Evolutionary conservation across 1,139 yeast species (phyloP), one percentile per base, ranked within the genome.

Genomic region (Blastobotrys serpentis): DNA sequence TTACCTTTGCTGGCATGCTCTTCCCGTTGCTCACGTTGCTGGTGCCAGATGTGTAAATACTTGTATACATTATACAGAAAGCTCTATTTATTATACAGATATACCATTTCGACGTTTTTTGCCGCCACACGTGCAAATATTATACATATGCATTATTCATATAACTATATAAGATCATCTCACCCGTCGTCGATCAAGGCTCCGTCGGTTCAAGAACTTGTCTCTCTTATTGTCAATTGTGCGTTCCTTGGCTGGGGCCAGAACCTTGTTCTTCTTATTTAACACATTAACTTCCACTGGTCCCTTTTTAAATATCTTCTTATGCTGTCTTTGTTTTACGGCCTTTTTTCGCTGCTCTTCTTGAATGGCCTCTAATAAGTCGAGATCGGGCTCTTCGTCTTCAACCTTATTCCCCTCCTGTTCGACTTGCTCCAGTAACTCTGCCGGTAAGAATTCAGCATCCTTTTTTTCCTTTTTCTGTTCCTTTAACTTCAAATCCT

Each of bases 211-310:
- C 56, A 81, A 65, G 82, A 84, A 79, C 54, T 75, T 73, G 46
- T 73, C 73, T 57, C 73, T 73, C 40, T 72, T 66, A 42, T 63
- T 66, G 19, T 74, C 61, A 6, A 73, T 65, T 36, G 66, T 64
- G 32, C 65, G 62, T 48, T 73, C 76, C 23, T 76, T 72, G 13
- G 65, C 63, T 1, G 81, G 82, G 2, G 75, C 78, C 5, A 67
- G 58, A n/a, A 51, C 50, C 48, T 66, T 71, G 48, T 61, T 63
- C 43, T 40, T 46, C 46, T 65, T 62, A 44, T 54, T 56, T 51
- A 73, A 70, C 21, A 76, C 78, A 57, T 69, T 71, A 26, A 78
- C 84, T 56, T 66, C 70, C 22, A 78, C 80, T 5, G 82, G 82
- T 0, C 83, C 83, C 60, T 73, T 78, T 50, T 73, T 71, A 18